A percentile compares a stretch with the other conserved stretches of the same genome.
Evolutionary conservation across 2,329 filamentous ascomycete genomes (phyloP).

Genomic region (Cladosporium velox): DNA sequence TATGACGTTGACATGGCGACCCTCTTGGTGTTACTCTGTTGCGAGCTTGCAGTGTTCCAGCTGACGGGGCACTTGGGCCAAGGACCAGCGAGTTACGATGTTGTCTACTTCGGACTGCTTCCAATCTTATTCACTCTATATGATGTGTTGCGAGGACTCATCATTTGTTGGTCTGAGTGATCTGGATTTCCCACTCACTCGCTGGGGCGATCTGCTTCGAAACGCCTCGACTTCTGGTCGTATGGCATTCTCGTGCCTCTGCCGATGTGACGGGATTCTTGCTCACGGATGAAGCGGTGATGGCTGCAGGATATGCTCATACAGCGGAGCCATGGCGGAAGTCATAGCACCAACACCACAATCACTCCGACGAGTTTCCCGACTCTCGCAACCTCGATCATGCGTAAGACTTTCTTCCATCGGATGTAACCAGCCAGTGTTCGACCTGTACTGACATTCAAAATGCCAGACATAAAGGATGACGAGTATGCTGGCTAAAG

Average conservation of each 20-base stretch:
- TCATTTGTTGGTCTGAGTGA: background rate
- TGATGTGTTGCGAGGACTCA: background rate
- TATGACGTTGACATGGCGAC: background rate
- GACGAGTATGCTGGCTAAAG: background rate
- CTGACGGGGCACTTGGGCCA: background rate
- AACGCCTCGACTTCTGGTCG: background rate
- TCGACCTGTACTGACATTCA: background rate
- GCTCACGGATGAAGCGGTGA: background rate
- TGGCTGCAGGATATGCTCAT: background rate
- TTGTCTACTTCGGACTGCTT: background rate
- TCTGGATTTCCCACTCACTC: background rate
- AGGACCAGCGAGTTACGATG: background rate
- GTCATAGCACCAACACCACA: background rate
- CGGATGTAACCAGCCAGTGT: background rate
- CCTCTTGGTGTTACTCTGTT: background rate
- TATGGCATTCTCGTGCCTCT: background rate
- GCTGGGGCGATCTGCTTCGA: background rate
- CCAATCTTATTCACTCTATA: background rate
- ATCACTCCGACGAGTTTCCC: background rate
- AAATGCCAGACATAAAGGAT: background rate
- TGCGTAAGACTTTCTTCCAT: background rate
- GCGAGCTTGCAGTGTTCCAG: background rate
- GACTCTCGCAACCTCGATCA: background rate
- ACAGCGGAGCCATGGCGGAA: background rate
- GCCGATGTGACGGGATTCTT: background rate